A percentile compares a stretch with the other conserved stretches of the same genome.
These are phyloP conservation scores for Sindora glabra DNA, from an alignment of 306 rosid species.

Conservation along the genomic window DNA sequence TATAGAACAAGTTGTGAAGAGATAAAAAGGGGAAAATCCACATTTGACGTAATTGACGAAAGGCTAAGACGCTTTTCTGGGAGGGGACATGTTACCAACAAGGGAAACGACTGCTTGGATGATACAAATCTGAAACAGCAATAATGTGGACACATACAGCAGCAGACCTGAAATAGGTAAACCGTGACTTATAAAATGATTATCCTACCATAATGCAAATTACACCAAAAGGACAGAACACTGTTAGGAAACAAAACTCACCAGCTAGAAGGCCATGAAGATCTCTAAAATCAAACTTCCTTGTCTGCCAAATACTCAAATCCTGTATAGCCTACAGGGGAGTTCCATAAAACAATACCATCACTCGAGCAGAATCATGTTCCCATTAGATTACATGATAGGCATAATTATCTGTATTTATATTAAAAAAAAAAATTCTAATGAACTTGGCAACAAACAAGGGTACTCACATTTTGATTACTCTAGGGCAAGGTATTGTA, in stretches of 20 bases:
- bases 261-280: conserved; percentile 13
- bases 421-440: too few species aligned
- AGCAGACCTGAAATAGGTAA: conserved; percentile 37
- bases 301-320: conserved; percentile 20
- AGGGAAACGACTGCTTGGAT: conserved; percentile 29
- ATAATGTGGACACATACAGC: conserved; percentile 16
- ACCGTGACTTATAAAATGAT: background rate
- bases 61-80: conserved; percentile 46
- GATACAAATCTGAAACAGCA: conserved; percentile 17
- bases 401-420: too few species aligned
- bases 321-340: conserved; percentile 24
- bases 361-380: background rate
- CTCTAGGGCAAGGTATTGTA: too few species aligned
- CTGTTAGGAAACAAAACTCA: background rate
- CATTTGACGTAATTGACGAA: background rate
- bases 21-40: background rate
- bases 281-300: conserved; percentile 27
- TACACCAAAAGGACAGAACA: background rate
- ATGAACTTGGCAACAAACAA: too few species aligned
- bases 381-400: background rate
- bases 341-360: background rate
- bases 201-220: background rate
- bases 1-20: background rate
- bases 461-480: too few species aligned
- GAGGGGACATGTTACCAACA: conserved; percentile 72